Evolutionary conservation across 1,284 basidiomycete species (phyloP).

Genomic region (Bondarzewia mesenterica): DNA sequence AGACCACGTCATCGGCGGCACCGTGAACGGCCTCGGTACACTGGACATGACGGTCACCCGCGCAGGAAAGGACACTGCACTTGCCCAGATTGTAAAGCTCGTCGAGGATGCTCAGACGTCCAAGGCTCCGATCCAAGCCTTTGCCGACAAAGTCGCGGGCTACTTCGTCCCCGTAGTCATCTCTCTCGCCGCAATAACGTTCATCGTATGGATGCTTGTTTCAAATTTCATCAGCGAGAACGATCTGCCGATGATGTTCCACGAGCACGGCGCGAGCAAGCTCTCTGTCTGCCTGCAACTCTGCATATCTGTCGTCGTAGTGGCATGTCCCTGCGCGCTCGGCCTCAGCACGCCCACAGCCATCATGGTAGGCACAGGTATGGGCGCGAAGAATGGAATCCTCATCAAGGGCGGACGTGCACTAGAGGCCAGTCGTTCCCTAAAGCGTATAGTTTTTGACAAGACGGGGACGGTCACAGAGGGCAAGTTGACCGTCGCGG

Average conservation of each 20-base stretch:
- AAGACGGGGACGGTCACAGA: slow-evolving; percentile 97
- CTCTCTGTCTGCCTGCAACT: slow-evolving; percentile 93
- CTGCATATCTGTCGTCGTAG: slow-evolving; percentile 96
- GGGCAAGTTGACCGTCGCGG: slow-evolving; percentile 73
- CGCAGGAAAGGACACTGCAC: slow-evolving; percentile 92
- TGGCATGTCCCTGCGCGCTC: slow-evolving; percentile 97
- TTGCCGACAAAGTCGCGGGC: slow-evolving; percentile 92
- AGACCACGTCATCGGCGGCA: slow-evolving; percentile 89
- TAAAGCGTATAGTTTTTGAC: slow-evolving; percentile 84
- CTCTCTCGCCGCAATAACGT: slow-evolving; percentile 74
- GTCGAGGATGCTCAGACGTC: slow-evolving; percentile 98
- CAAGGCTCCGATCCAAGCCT: slow-evolving; percentile 97
- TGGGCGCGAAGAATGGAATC: slow-evolving; percentile 96
- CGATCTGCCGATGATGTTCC: slow-evolving; percentile 79
- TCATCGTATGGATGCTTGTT: slow-evolving; percentile 80
- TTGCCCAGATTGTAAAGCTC: slow-evolving; percentile 93
- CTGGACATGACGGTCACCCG: slow-evolving; percentile 95
- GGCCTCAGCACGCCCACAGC: slow-evolving; percentile 96
- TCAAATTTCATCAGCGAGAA: slow-evolving; percentile 54
- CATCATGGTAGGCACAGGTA: slow-evolving; percentile 98
- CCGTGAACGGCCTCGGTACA: slow-evolving; percentile 92
- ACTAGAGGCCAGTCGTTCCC: slow-evolving; percentile 81
- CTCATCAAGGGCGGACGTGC: slow-evolving; percentile 96
- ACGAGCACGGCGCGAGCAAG: slow-evolving; percentile 74
- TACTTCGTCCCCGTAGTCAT: slow-evolving; percentile 94